Conservation (phyloP, 2,329 filamentous ascomycete species). For the Ilyonectria destructans region DNA sequence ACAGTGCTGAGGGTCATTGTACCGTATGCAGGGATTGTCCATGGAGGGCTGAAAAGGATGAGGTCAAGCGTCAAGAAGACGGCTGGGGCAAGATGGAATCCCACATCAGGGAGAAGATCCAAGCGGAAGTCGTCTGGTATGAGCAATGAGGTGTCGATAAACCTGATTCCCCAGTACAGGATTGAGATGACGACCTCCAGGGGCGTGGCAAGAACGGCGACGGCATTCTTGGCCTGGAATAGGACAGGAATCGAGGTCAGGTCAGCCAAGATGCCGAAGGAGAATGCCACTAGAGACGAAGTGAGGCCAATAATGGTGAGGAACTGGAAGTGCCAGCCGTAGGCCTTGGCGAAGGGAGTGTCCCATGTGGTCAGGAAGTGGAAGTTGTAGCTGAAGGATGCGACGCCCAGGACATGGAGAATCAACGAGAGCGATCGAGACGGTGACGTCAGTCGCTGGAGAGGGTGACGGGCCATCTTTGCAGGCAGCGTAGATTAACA, state of each 20-base stretch:
- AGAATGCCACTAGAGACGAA: constrained; percentile 74
- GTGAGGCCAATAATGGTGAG: constrained; percentile 82
- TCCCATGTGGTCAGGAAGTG: constrained; percentile 67
- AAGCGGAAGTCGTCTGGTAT: constrained; percentile 71
- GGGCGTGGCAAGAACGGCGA: constrained; percentile 77
- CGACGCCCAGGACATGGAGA: constrained; percentile 71
- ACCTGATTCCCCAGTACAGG: constrained; percentile 80
- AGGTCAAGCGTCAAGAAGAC: constrained; percentile 77
- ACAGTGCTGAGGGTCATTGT: constrained; percentile 71
- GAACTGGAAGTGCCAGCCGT: constrained; percentile 80
- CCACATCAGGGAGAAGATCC: constrained; percentile 71
- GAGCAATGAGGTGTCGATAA: constrained; percentile 69
- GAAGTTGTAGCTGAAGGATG: constrained; percentile 70
- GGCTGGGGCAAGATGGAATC: constrained; percentile 78
- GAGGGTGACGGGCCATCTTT: constrained; percentile 68
- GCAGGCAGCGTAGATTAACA: background rate
- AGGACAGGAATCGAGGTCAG: constrained; percentile 71
- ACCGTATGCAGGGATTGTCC: constrained; percentile 75
- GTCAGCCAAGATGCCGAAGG: constrained; percentile 75
- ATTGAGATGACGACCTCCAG: constrained; percentile 80
- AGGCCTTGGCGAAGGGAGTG: constrained; percentile 69
- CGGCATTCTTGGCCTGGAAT: constrained; percentile 78
- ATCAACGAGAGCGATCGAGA: constrained; percentile 75
- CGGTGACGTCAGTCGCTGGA: constrained; percentile 78
- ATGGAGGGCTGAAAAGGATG: constrained; percentile 80